Evolutionary conservation across 768 basidiomycete genomes (phyloP).

Genomic region (Scleroderma citrinum): DNA sequence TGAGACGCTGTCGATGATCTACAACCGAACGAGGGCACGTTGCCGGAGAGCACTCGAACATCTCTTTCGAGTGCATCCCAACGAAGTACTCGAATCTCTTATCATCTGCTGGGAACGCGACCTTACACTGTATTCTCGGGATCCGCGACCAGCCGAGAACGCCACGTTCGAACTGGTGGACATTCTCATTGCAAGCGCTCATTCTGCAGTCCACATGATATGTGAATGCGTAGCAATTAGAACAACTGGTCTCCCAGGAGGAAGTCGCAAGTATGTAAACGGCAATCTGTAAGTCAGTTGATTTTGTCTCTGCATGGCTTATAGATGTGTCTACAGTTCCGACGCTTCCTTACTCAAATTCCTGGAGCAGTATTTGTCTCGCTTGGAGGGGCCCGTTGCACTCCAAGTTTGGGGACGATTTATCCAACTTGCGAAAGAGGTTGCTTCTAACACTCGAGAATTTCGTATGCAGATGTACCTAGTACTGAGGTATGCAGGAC

Average conservation of each 20-base stretch:
- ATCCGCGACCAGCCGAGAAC: slow-evolving; percentile 35
- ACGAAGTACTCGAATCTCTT: slow-evolving; percentile 79
- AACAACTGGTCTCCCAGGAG: slow-evolving; percentile 49
- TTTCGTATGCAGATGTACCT: slow-evolving; percentile 70
- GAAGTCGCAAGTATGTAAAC: slow-evolving; percentile 55
- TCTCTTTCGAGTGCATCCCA: slow-evolving; percentile 72
- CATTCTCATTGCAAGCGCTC: slow-evolving; percentile 75
- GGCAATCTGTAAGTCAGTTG: slow-evolving; percentile 53
- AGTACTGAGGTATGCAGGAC: slow-evolving; percentile 54
- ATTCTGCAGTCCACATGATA: slow-evolving; percentile 81
- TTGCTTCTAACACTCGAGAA: slow-evolving; percentile 57
- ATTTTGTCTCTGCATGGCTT: neutral
- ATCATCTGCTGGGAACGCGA: slow-evolving; percentile 78
- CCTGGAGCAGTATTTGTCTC: slow-evolving; percentile 76
- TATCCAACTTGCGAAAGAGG: slow-evolving; percentile 72
- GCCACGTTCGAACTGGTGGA: slow-evolving; percentile 81
- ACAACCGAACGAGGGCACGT: slow-evolving; percentile 57
- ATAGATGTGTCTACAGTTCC: slow-evolving; percentile 41
- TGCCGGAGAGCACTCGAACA: slow-evolving; percentile 80
- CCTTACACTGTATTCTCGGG: slow-evolving; percentile 38
- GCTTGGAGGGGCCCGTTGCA: slow-evolving; percentile 86
- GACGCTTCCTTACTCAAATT: slow-evolving; percentile 77
- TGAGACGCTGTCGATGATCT: slow-evolving; percentile 64
- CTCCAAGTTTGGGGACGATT: slow-evolving; percentile 88
- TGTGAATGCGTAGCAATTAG: slow-evolving; percentile 76